Evolutionary conservation across 2,329 filamentous ascomycete genomes (phyloP).

Genomic region (Teratosphaeria destructans): DNA sequence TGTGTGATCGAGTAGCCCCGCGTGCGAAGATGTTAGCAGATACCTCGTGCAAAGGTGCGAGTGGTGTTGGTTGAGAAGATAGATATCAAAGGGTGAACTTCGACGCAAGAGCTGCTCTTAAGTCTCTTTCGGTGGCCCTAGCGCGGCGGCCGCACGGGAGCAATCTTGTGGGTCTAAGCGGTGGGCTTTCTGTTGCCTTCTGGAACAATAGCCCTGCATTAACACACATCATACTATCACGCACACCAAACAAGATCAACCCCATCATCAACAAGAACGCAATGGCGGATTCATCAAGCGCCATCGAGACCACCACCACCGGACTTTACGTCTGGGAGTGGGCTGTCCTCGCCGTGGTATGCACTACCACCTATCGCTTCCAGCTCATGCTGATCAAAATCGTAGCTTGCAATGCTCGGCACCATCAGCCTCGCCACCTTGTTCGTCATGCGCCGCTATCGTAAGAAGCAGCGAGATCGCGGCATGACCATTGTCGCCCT

Average conservation of each 20-base stretch:
- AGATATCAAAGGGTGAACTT: background rate
- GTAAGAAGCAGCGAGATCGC: background rate
- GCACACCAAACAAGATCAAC: background rate
- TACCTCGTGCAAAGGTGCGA: background rate
- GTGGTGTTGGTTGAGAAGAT: background rate
- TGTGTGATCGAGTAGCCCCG: background rate
- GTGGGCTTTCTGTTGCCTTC: background rate
- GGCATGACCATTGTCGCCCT: background rate
- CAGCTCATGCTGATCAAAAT: background rate
- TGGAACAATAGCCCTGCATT: background rate
- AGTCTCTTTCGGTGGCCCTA: too few species aligned
- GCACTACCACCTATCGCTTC: background rate
- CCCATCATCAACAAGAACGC: background rate
- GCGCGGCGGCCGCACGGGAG: too few species aligned
- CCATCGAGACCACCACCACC: background rate
- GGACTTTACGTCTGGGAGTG: too few species aligned
- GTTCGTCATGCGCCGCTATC: background rate
- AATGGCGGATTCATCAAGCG: background rate
- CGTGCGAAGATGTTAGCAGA: background rate
- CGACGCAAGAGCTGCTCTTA: too few species aligned
- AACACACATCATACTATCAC: background rate
- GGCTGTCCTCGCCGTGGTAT: background rate
- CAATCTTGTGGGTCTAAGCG: background rate
- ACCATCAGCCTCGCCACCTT: background rate
- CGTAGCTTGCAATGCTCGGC: background rate